Base-by-base conservation (phyloP, 2,329 filamentous ascomycete species). In the Parastagonospora nodorum region DNA sequence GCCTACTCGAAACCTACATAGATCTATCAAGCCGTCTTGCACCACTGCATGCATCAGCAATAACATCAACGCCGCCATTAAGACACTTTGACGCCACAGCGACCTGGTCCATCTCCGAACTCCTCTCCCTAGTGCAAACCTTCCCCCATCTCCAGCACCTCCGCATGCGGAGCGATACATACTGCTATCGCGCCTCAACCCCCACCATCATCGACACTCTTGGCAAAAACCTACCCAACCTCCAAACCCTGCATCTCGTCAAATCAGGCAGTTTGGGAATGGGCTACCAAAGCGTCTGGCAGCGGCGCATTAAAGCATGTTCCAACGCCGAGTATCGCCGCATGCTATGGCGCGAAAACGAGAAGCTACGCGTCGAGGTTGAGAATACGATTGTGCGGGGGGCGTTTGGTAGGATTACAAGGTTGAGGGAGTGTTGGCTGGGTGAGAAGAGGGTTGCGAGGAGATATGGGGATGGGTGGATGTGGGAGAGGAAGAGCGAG, bases 381-480 rank as follows among this genome's bases (percentile, higher is more conserved):
- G 60, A 61, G 41, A 61, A 63, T n/a, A 28, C 39, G 1, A 53
- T 63, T 24, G 60, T 30, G 19, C 35, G 58, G 9, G 24, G 47
- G 7, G 60, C 53, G 0, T 63, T 63, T n/a, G 42, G 24, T 4
- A 41, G n/a, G 1, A 52, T 60, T 4, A 31, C 15, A 5, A n/a
- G 38, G 6, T 31, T 63, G 27, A 24, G 33, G 11, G 60, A 60
- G 31, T 44, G 47, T 28, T 58, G 60, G 58, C 33, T 63, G 15
- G 60, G 58, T 7, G 50, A 55, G 14, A 51, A 51, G 28, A 48
- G 60, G 32, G 53, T 63, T 29, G 60, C 60, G 24, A 52, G 56
- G 14, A 48, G 53, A 19, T 16, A 2, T 38, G 15, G 15, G 9
- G 31, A 15, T 8, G 19, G 33, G 19, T 63, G 58, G 60, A 40